Percentiles rank a stretch among this genome's conserved stretches.
These are phyloP conservation scores for Diplocarpon rosae DNA, from an alignment of 2,329 filamentous ascomycete species.

Conservation along the genomic window DNA sequence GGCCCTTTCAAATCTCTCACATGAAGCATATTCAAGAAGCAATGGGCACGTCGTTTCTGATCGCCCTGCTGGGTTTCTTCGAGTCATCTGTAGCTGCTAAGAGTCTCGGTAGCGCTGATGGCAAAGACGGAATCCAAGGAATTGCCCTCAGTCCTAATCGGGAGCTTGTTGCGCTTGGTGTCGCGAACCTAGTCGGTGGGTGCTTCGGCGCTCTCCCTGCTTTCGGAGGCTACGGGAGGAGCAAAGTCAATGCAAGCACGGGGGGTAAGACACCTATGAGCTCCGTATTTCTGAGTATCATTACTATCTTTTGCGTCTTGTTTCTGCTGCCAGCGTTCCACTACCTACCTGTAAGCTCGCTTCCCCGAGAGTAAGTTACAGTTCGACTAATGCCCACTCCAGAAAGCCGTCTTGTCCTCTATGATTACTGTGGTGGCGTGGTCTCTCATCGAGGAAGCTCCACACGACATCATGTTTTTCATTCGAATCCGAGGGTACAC, in stretches of 20 bases:
- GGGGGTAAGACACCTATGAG: constrained; percentile 91
- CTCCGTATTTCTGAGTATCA: constrained; percentile 72
- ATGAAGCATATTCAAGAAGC: constrained; percentile 76
- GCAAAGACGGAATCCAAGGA: constrained; percentile 56
- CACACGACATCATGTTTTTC: constrained; percentile 88
- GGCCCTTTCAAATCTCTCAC: constrained; percentile 68
- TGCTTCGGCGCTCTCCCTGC: constrained; percentile 88
- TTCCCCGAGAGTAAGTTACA: constrained; percentile 6
- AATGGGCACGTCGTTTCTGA: constrained; percentile 85
- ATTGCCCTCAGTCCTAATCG: constrained; percentile 83
- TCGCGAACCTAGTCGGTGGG: constrained; percentile 82
- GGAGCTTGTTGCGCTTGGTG: constrained; percentile 82
- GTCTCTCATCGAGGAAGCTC: constrained; percentile 89
- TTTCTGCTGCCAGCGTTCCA: constrained; percentile 87
- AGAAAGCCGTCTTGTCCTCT: constrained; percentile 87
- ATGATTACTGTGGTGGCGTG: constrained; percentile 95
- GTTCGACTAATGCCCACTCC: constrained; percentile 12
- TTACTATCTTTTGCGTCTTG: constrained; percentile 70
- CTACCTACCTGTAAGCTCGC: constrained; percentile 70
- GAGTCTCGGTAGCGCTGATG: constrained; percentile 55
- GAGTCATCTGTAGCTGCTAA: constrained; percentile 95
- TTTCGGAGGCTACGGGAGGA: constrained; percentile 92
- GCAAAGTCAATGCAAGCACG: constrained; percentile 88
- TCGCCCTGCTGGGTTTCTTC: constrained; percentile 94
- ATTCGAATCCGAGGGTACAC: constrained; percentile 72